Conservation (phyloP, 2,329 filamentous ascomycete species). For the Fusarium circinatum region DNA sequence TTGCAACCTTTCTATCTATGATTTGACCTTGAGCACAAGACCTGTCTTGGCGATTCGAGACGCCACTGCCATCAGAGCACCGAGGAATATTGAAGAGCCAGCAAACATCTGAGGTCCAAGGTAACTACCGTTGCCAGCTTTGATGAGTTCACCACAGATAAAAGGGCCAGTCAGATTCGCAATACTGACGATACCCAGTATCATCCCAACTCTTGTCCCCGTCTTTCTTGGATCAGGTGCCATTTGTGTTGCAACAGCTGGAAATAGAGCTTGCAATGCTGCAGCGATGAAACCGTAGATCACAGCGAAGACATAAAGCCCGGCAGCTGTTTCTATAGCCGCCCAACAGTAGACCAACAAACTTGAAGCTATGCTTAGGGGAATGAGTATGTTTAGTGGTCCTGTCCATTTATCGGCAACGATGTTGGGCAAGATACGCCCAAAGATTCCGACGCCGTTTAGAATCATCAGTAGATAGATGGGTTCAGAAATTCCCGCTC, state of each 20-base stretch:
- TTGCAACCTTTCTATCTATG: background rate
- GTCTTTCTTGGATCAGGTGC: constrained; percentile 46
- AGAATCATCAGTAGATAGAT: constrained; percentile 54
- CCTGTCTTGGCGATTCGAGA: constrained; percentile 32
- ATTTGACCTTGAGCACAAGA: constrained; percentile 10
- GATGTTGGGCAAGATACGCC: constrained; percentile 59
- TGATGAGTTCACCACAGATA: constrained; percentile 42
- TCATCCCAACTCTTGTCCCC: constrained; percentile 51
- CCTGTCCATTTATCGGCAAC: constrained; percentile 61
- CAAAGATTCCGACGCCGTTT: constrained; percentile 63
- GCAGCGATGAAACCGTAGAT: constrained; percentile 63
- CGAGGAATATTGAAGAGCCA: constrained; percentile 34
- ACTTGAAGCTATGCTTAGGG: constrained; percentile 42
- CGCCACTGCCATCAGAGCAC: constrained; percentile 34
- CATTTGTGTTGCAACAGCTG: constrained; percentile 58
- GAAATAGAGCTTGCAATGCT: constrained; percentile 62
- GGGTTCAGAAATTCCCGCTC: constrained; percentile 28
- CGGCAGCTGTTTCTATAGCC: constrained; percentile 34
- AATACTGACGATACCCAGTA: constrained; percentile 47
- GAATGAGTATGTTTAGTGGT: constrained; percentile 61
- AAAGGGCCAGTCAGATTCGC: constrained; percentile 45
- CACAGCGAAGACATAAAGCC: constrained; percentile 43
- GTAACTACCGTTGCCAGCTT: constrained; percentile 25
- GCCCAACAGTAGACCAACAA: constrained; percentile 47
- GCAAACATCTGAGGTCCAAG: constrained; percentile 42